A percentile compares a stretch with the other conserved stretches of the same genome.
These are phyloP conservation scores for Neurospora sp. DNA, from an alignment of 2,329 filamentous ascomycete species.

Conservation along the genomic window DNA sequence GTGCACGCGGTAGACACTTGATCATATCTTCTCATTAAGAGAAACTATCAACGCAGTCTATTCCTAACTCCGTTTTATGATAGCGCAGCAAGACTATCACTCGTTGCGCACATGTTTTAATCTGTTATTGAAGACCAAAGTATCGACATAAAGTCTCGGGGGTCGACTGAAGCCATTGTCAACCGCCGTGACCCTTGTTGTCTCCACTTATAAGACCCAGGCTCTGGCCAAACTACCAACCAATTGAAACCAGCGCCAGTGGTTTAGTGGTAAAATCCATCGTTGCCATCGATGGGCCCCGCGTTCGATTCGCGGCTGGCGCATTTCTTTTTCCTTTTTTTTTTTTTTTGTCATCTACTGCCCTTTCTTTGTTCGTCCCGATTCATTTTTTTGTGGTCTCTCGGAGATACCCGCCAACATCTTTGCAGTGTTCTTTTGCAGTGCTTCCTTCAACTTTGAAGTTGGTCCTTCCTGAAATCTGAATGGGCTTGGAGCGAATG, in stretches of 20 bases:
- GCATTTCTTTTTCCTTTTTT: slow-evolving; percentile 4
- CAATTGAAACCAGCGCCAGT: slow-evolving; percentile 19
- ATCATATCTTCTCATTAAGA: not conserved
- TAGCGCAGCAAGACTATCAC: too few relatives aligned
- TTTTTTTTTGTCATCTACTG: not conserved
- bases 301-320: slow-evolving; percentile 19
- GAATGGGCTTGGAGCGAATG: not conserved
- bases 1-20: not conserved
- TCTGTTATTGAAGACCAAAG: too few relatives aligned
- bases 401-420: not conserved
- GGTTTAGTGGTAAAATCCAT: slow-evolving; percentile 45
- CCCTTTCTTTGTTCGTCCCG: not conserved
- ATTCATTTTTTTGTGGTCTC: not conserved
- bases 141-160: not conserved
- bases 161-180: not conserved
- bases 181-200: not conserved
- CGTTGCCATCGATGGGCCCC: slow-evolving; percentile 41
- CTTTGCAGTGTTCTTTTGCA: too few relatives aligned
- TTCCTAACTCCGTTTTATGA: too few relatives aligned
- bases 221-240: not conserved
- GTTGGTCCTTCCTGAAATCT: not conserved
- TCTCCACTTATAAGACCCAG: not conserved
- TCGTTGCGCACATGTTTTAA: too few relatives aligned
- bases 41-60: too few relatives aligned
- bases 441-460: not conserved